These are phyloP conservation scores for Cardamine resedifolia DNA, from an alignment of 345 rosid species.

Conservation along the genomic window DNA sequence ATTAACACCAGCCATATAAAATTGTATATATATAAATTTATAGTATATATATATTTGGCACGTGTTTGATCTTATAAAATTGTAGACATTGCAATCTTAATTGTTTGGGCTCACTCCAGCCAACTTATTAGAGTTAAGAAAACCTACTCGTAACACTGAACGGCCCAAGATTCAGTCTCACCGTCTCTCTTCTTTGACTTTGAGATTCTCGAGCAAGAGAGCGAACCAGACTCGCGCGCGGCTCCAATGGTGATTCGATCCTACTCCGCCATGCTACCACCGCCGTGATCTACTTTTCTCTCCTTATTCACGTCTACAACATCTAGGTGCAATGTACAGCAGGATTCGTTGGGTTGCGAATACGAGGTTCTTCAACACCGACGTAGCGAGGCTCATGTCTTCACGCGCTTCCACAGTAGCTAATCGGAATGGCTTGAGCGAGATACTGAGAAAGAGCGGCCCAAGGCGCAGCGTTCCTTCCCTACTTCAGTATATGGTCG, in stretches of 20 bases:
- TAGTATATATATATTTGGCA: too few relatives aligned
- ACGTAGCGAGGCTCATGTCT: slow-evolving; percentile 34
- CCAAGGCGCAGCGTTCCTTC: slow-evolving; percentile 34
- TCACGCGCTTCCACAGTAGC: slow-evolving; percentile 18
- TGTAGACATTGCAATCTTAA: too few relatives aligned
- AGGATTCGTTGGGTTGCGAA: slow-evolving; percentile 17
- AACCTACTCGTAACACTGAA: too few relatives aligned
- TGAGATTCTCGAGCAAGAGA: neutral
- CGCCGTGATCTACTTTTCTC: neutral
- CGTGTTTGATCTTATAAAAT: too few relatives aligned
- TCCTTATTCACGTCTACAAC: neutral
- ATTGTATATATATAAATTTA: too few relatives aligned
- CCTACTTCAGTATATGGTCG: slow-evolving; percentile 42
- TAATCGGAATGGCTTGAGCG: slow-evolving; percentile 19
- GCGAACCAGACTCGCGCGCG: neutral
- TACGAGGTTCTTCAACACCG: neutral
- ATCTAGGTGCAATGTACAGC: slow-evolving; percentile 2
- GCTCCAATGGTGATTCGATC: neutral
- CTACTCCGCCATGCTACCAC: neutral
- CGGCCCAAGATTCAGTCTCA: neutral
- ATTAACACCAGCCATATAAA: too few relatives aligned
- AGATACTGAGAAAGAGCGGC: slow-evolving; percentile 42
- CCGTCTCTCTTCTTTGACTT: neutral
- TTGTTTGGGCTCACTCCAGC: too few relatives aligned
- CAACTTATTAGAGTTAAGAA: too few relatives aligned